Evolutionary conservation across 2,329 filamentous ascomycete species (phyloP).

Genomic region (Fulvia fulva): DNA sequence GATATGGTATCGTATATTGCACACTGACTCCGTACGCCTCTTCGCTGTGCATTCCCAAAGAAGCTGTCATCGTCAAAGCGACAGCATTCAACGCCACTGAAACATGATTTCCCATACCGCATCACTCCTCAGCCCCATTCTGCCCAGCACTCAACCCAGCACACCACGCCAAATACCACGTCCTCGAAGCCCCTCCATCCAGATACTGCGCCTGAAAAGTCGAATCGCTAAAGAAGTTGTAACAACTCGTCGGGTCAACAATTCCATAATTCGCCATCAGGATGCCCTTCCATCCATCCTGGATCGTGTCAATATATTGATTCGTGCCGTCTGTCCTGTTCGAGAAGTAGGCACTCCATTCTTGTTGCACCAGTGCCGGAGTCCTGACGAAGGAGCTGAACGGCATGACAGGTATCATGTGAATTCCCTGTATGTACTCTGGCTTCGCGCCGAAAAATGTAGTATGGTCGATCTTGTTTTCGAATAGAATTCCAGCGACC

Average conservation of each 20-base stretch:
- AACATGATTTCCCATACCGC: not conserved
- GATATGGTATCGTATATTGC: not conserved
- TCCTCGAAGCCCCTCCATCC: constrained; percentile 77
- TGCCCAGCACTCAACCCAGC: constrained; percentile 55
- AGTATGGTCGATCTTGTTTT: constrained; percentile 91
- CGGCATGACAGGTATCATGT: constrained; percentile 76
- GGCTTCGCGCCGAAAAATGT: constrained; percentile 70
- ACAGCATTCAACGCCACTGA: not conserved
- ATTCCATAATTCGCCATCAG: constrained; percentile 79
- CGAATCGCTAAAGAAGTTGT: constrained; percentile 66
- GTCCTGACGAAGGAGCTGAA: constrained; percentile 64
- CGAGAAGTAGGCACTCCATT: constrained; percentile 78
- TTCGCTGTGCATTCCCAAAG: not conserved
- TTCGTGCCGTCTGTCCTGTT: constrained; percentile 46
- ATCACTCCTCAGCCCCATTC: not conserved
- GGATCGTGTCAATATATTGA: constrained; percentile 52
- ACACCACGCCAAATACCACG: constrained; percentile 78
- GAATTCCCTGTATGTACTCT: constrained; percentile 58
- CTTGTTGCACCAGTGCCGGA: constrained; percentile 68
- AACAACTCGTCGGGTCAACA: constrained; percentile 66
- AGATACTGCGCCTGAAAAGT: constrained; percentile 65
- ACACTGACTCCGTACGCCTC: not conserved
- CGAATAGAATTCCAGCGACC: constrained; percentile 64
- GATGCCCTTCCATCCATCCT: constrained; percentile 81
- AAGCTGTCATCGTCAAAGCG: not conserved